Evolutionary conservation across 208 protist species (phyloP), one percentile per base, ranked within the genome.

Genomic region (Crithidia sp.): DNA sequence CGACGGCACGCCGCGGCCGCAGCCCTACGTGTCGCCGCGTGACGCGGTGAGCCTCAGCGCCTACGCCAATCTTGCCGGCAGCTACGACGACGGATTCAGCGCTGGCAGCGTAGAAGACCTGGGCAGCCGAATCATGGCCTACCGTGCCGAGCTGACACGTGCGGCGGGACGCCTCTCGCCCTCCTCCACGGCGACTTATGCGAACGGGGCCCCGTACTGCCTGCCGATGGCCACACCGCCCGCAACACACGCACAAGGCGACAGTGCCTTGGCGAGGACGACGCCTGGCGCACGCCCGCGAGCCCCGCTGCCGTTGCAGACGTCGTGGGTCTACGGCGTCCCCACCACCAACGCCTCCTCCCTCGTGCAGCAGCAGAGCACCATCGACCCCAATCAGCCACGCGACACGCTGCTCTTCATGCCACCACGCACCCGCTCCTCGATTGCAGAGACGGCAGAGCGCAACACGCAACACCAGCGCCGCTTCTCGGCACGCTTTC

Each of bases 301-400:
- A 4, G 39, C 65, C 41, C 55, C 66, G 45, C 53, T 77, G 28
- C 82, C 76, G 37, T 60, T 68, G 45, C 62, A 85, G 52, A 85
- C 86, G 7, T 76, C 82, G 63, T 92, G 87, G 90, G 74, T 84
- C 10, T 95, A 95, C 71, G 87, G 87, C 14, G 69, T 95, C 4
- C 81, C 85, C 4, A 47, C 73, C 16, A 50, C 68, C 8, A 45
- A 59, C 56, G 74, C 67, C 5, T 52, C 74, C 8, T 17, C 59
- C 9, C 54, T 76, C 9, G 55, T 81, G 60, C 53, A 72, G 13
- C 57, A 75, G 28, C 64, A 72, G 53, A 49, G 54, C 52, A 39
- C 0, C 40, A 36, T 62, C 8, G 49, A 56, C 52, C 63, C 71
- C 7, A 36, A 37, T n/a, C 65, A 76, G 64, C 68, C 60, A 37